These are phyloP conservation scores for Acanthamoeba castellanii DNA, from an alignment of 208 protist genomes.

Conservation along the genomic window DNA sequence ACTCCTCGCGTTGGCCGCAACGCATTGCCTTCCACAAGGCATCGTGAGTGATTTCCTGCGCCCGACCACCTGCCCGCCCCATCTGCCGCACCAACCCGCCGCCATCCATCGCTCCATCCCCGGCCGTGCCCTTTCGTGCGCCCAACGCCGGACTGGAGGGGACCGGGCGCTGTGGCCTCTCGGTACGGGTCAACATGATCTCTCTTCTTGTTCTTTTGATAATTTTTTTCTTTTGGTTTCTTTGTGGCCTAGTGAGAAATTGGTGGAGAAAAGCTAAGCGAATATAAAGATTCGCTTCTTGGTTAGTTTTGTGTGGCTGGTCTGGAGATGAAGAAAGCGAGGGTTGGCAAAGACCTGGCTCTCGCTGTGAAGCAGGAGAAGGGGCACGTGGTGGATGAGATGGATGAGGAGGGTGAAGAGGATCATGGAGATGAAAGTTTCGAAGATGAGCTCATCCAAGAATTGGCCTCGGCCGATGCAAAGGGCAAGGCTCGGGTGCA, in stretches of 20 bases:
- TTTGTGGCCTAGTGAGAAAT: not conserved
- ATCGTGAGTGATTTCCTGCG: constrained; percentile 39
- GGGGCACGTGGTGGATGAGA: too few species aligned
- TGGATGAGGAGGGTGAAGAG: too few species aligned
- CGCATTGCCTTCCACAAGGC: constrained; percentile 21
- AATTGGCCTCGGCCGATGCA: not conserved
- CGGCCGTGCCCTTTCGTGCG: not conserved
- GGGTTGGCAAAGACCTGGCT: not conserved
- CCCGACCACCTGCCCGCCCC: not conserved
- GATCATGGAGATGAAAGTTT: not conserved
- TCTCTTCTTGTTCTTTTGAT: not conserved
- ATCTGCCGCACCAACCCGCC: too few species aligned
- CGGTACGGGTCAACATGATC: not conserved
- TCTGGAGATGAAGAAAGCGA: too few species aligned
- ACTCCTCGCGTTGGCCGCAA: not conserved
- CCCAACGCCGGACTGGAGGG: not conserved
- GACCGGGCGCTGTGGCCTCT: too few species aligned
- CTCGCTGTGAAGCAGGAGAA: not conserved
- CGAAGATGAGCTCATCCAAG: not conserved
- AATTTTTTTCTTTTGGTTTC: not conserved
- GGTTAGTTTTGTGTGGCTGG: not conserved
- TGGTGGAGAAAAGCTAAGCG: too few species aligned
- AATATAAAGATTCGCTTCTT: not conserved
- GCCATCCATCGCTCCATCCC: not conserved
- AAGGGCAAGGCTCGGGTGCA: not conserved